Percentiles rank a stretch among this genome's conserved stretches.
These are phyloP conservation scores for Dactylellina sp. DNA, from an alignment of 2,329 filamentous ascomycete genomes.

Conservation along the genomic window DNA sequence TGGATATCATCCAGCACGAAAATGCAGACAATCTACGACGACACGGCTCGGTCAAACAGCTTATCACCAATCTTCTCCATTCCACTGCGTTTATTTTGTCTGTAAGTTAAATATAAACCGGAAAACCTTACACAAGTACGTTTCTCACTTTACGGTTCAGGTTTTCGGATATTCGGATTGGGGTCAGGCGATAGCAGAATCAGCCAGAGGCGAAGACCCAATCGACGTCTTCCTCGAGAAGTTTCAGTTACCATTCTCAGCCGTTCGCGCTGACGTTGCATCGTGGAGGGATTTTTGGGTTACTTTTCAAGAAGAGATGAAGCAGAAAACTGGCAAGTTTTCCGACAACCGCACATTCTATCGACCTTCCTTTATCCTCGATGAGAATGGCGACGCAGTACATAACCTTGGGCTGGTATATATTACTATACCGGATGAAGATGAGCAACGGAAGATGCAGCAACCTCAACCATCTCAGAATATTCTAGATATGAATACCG, in stretches of 20 bases:
- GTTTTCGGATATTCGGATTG: conserved; percentile 21
- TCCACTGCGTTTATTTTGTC: not conserved
- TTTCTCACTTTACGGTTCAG: conserved; percentile 3
- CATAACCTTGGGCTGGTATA: conserved; percentile 1
- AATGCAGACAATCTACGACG: conserved; percentile 1
- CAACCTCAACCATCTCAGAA: too few species aligned
- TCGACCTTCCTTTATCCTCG: not conserved
- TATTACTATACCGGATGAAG: not conserved
- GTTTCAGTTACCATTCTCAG: conserved; percentile 6
- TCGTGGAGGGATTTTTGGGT: not conserved
- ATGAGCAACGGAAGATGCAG: not conserved
- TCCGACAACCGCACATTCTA: conserved; percentile 11
- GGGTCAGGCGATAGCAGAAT: not conserved
- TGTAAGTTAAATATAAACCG: not conserved
- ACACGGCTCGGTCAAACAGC: not conserved
- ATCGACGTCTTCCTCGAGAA: conserved; percentile 13
- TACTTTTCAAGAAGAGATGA: not conserved
- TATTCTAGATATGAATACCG: not conserved
- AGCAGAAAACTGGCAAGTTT: not conserved
- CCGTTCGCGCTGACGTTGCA: not conserved
- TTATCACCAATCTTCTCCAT: not conserved
- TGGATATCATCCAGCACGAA: not conserved
- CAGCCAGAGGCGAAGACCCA: conserved; percentile 4
- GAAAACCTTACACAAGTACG: not conserved
- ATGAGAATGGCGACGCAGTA: not conserved